Evolutionary conservation across 495 filamentous ascomycete genomes (phyloP).

Genomic region (Chaetomidium leptoderma): DNA sequence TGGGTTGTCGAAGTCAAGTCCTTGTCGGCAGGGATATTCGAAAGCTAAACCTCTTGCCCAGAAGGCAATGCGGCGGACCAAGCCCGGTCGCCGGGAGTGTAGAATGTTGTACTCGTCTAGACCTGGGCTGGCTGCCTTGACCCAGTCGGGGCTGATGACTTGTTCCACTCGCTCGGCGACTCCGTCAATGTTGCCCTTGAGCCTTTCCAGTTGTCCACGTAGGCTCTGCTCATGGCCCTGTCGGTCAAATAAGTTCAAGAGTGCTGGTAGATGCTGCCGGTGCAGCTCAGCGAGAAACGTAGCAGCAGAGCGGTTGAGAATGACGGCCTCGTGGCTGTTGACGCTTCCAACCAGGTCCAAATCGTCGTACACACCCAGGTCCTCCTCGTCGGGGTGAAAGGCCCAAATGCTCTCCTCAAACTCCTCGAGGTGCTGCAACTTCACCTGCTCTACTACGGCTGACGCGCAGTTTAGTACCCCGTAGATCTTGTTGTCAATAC

Average conservation of each 20-base stretch:
- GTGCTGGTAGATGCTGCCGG: background rate
- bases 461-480: too few relatives aligned
- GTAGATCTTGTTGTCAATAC: too few relatives aligned
- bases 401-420: background rate
- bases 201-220: background rate
- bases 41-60: background rate
- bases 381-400: background rate
- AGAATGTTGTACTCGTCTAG: too few relatives aligned
- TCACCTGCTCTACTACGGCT: background rate
- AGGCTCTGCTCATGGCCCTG: background rate
- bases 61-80: background rate
- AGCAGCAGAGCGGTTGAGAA: background rate
- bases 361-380: background rate
- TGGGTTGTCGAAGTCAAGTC: background rate
- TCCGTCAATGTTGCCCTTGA: background rate
- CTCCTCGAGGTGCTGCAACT: background rate
- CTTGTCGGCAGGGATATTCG: background rate
- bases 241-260: background rate
- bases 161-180: background rate
- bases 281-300: background rate
- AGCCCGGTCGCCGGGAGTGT: too few relatives aligned
- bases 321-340: background rate
- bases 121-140: too few relatives aligned
- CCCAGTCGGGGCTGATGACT: background rate
- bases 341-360: background rate